Conservation (phyloP, 2,329 filamentous ascomycete genomes). For the Apiospora malaysiana region DNA sequence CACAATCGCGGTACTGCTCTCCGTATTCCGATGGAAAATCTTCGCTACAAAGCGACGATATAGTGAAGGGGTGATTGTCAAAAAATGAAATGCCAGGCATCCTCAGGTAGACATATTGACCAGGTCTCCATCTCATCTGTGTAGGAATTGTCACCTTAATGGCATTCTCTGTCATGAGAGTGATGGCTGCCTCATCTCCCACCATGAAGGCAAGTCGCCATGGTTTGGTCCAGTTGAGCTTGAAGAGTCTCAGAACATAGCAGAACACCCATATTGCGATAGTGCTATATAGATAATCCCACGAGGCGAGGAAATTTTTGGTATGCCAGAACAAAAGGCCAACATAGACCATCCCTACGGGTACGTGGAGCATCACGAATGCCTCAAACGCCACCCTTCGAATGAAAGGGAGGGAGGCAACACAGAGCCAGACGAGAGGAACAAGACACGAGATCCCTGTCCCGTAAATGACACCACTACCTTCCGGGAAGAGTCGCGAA, state of each 20-base stretch:
- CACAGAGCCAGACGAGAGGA: constrained; percentile 81
- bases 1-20: constrained; percentile 85
- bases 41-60: constrained; percentile 88
- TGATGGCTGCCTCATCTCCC: constrained; percentile 89
- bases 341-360: constrained; percentile 80
- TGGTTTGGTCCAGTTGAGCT: constrained; percentile 88
- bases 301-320: constrained; percentile 88
- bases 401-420: constrained; percentile 82
- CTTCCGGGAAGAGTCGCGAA: constrained; percentile 68
- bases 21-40: constrained; percentile 94
- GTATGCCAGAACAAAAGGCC: constrained; percentile 95
- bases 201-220: constrained; percentile 82
- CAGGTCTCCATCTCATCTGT: constrained; percentile 89
- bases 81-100: constrained; percentile 92
- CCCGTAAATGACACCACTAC: constrained; percentile 77
- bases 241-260: constrained; percentile 77
- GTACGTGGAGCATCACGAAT: constrained; percentile 83
- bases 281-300: constrained; percentile 86
- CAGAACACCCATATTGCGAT: constrained; percentile 79
- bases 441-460: constrained; percentile 83
- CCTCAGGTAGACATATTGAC: constrained; percentile 92
- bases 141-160: constrained; percentile 95
- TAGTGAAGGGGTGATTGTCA: constrained; percentile 95
- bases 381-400: constrained; percentile 82
- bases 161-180: constrained; percentile 89